Base-by-base conservation (phyloP, 1,139 yeast species). In the Diutina mesorugosa region DNA sequence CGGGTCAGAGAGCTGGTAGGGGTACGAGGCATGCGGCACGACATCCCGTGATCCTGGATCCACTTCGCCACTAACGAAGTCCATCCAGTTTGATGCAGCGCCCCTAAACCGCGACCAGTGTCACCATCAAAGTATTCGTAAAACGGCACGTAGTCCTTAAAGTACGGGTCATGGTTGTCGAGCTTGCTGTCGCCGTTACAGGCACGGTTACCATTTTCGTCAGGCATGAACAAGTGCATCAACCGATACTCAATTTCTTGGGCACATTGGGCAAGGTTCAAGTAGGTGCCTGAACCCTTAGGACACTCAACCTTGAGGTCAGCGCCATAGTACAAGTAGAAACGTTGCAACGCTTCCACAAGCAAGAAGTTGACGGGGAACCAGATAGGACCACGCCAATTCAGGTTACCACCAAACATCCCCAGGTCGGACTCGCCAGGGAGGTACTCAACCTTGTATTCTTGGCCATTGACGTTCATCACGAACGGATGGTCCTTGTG, bases 331-430 rank as follows among this genome's bases (percentile, higher is more conserved):
- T 90, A 91, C 68, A 91, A 76, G 70, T 86, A 90, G 69, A 90
- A 90, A 65, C 97, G 79, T 69, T 91, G 96, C 63, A 91, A 76
- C 0, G 97, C 84, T 72, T 91, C 98, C 58, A 90, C 90, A 55
- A 91, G 74, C 61, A 91, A 74, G 70, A 91, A 91, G 66, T 88
- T 90, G 12, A 90, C 90, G 29, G 98, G 97, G 76, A 91, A 90
- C 98, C 98, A 91, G 65, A 91, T 90, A n/a, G 98, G 97, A 5
- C 98, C 98, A 71, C 98, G 80, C 98, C 98, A 91, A 70, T 90
- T 91, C 35, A 97, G 90, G 68, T 91, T 91, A 62, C 98, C 98
- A 58, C 98, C 98, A 78, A 91, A 91, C 82, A 91, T 81, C 10
- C 97, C 97, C 3, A 96, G 86, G 66, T 90, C 95, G 26, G 96